These are phyloP conservation scores for Cadophora sp. DNA, from an alignment of 2,329 filamentous ascomycete species.

Conservation along the genomic window DNA sequence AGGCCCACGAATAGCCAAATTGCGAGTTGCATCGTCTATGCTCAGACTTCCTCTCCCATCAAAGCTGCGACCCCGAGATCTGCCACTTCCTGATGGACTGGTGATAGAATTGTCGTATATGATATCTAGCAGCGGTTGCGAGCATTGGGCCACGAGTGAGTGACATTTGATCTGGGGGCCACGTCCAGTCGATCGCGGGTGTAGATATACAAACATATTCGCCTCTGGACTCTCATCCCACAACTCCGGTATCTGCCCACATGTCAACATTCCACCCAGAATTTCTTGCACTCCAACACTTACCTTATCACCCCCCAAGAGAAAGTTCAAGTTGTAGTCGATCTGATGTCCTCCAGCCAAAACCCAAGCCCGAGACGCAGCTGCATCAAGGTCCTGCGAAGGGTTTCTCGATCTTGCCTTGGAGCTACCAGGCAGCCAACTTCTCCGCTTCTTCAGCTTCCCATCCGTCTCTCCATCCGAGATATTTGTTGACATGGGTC, in stretches of 20 bases:
- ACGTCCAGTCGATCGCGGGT: slow-evolving; percentile 55
- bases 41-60: slow-evolving; percentile 51
- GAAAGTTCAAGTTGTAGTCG: slow-evolving; percentile 62
- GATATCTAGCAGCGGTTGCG: slow-evolving; percentile 41
- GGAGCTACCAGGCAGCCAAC: slow-evolving; percentile 30
- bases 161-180: slow-evolving; percentile 68
- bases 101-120: slow-evolving; percentile 29
- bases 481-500: slow-evolving; percentile 18
- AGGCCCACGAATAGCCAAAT: slow-evolving; percentile 43
- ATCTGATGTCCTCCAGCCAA: slow-evolving; percentile 57
- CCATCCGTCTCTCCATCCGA: slow-evolving; percentile 25
- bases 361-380: slow-evolving; percentile 55
- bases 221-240: slow-evolving; percentile 63
- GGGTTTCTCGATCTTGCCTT: slow-evolving; percentile 30
- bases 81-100: slow-evolving; percentile 25
- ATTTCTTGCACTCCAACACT: slow-evolving; percentile 19
- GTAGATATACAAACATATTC: slow-evolving; percentile 63
- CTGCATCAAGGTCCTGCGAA: slow-evolving; percentile 23
- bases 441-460: slow-evolving; percentile 27
- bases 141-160: slow-evolving; percentile 60
- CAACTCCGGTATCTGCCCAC: slow-evolving; percentile 64
- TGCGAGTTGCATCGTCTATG: slow-evolving; percentile 56
- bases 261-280: slow-evolving; percentile 24
- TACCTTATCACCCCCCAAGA: slow-evolving; percentile 64
- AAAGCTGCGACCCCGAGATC: slow-evolving; percentile 51